Percentiles rank a stretch among this genome's conserved stretches.
These are phyloP conservation scores for Phytophthora foliorum DNA, from an alignment of 352 stramenopile species.

Conservation along the genomic window DNA sequence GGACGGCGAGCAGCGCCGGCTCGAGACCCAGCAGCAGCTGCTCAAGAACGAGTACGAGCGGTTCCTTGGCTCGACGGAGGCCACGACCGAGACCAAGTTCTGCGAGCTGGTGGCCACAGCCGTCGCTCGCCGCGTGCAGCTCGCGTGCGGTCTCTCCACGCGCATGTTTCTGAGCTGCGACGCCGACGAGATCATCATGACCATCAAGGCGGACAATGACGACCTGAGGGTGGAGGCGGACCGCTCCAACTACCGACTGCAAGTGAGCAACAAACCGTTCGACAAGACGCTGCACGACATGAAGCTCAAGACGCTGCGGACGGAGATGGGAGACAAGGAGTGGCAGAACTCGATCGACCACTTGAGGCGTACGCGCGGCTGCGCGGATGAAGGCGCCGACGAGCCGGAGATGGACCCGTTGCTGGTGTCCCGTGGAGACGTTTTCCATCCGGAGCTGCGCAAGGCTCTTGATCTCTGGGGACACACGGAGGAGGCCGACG, in stretches of 20 bases:
- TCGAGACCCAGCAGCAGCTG: constrained; percentile 51
- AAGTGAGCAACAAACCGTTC: constrained; percentile 84
- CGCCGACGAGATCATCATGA: constrained; percentile 86
- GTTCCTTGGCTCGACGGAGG: constrained; percentile 48
- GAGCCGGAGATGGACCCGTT: constrained; percentile 82
- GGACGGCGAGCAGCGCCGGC: constrained; percentile 48
- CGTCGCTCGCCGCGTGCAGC: constrained; percentile 71
- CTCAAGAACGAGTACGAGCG: constrained; percentile 72
- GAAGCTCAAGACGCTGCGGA: constrained; percentile 59
- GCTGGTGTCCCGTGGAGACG: constrained; percentile 63
- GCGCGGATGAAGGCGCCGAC: constrained; percentile 39
- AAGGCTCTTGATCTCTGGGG: constrained; percentile 68
- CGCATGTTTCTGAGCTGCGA: constrained; percentile 85
- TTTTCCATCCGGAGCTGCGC: constrained; percentile 72
- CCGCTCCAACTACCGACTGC: constrained; percentile 73
- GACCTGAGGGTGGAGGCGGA: constrained; percentile 79
- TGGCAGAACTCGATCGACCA: constrained; percentile 67
- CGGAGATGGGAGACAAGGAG: constrained; percentile 62
- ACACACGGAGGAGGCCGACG: constrained; percentile 82
- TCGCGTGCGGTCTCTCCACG: constrained; percentile 82
- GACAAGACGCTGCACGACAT: constrained; percentile 56
- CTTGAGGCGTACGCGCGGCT: constrained; percentile 61
- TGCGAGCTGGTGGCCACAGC: constrained; percentile 77
- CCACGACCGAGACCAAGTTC: constrained; percentile 68
- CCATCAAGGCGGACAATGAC: constrained; percentile 80